phyloP scores from a whole-genome alignment of 345 rosid genomes.

The Camelina laxa region DNA sequence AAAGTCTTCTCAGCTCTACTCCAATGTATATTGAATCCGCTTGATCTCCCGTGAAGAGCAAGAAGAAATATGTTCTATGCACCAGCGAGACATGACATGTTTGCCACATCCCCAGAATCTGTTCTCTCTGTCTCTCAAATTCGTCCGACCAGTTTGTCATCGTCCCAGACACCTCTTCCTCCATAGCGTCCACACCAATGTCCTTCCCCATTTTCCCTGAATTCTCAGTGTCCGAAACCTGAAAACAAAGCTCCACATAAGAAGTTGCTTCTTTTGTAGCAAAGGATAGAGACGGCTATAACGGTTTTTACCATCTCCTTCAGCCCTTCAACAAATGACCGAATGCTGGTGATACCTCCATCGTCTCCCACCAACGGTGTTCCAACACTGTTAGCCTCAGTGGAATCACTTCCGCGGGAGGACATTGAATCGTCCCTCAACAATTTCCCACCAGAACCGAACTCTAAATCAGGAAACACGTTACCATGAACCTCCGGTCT shows the following conservation, averaged over 20 bases:
- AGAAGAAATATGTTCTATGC: constrained; percentile 92
- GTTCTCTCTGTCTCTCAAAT: constrained; percentile 68
- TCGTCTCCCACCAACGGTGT: constrained; percentile 52
- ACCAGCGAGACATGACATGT: constrained; percentile 80
- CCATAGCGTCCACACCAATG: constrained; percentile 66
- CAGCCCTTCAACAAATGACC: constrained; percentile 78
- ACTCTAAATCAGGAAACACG: constrained; percentile 50
- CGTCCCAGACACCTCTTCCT: constrained; percentile 46
- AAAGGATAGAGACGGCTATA: constrained; percentile 35
- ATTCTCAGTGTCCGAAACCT: constrained; percentile 43
- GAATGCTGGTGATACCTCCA: constrained; percentile 76
- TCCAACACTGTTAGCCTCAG: constrained; percentile 56
- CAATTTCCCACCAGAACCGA: constrained; percentile 42
- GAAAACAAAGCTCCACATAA: constrained; percentile 43
- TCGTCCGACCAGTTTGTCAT: constrained; percentile 64
- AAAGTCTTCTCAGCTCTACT: constrained; percentile 88
- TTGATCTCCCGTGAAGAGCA: constrained; percentile 94
- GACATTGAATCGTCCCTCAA: constrained; percentile 81
- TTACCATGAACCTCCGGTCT: constrained; percentile 63
- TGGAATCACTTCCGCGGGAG: constrained; percentile 71
- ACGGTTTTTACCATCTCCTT: constrained; percentile 67
- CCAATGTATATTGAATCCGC: constrained; percentile 88
- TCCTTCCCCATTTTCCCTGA: constrained; percentile 57
- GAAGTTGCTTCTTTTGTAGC: constrained; percentile 15
- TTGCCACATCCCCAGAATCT: constrained; percentile 85